A percentile compares a stretch with the other conserved stretches of the same genome.
These are phyloP conservation scores for Chionographis japonica DNA, from an alignment of 106 monocot genomes.

Conservation along the genomic window DNA sequence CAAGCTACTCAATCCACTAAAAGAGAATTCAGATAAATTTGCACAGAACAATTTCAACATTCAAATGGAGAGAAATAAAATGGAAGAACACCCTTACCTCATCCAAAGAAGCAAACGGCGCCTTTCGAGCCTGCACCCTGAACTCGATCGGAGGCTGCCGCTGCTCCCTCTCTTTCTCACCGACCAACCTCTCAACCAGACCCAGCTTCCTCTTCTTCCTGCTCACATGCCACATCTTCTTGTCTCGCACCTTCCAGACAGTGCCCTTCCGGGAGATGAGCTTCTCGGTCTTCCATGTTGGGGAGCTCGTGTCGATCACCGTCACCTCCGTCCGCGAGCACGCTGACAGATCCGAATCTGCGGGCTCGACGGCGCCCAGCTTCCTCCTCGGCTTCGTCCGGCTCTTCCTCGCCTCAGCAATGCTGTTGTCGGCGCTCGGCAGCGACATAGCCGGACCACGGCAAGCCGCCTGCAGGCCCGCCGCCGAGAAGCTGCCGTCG, in stretches of 20 bases:
- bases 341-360: conserved; percentile 21
- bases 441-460: conserved; percentile 5
- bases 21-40: no score
- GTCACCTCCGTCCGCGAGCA: conserved; percentile 62
- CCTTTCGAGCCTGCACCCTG: background rate
- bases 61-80: background rate
- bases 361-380: conserved; percentile 2
- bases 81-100: conserved; percentile 10
- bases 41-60: background rate
- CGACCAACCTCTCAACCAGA: conserved; percentile 12
- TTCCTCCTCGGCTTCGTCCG: conserved; percentile 19
- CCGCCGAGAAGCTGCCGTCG: background rate
- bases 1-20: no score
- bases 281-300: conserved; percentile 64
- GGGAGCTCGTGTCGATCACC: conserved; percentile 68
- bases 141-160: background rate
- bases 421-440: conserved; percentile 31
- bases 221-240: conserved; percentile 39
- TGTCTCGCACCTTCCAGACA: conserved; percentile 62
- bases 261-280: conserved; percentile 52
- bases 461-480: background rate
- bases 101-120: conserved; percentile 5
- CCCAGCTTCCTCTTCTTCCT: conserved; percentile 61
- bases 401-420: conserved; percentile 14
- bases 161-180: conserved; percentile 15